A percentile compares a stretch with the other conserved stretches of the same genome.
phyloP scores from a whole-genome alignment of 345 rosid species.

The Gossypium herbaceum region DNA sequence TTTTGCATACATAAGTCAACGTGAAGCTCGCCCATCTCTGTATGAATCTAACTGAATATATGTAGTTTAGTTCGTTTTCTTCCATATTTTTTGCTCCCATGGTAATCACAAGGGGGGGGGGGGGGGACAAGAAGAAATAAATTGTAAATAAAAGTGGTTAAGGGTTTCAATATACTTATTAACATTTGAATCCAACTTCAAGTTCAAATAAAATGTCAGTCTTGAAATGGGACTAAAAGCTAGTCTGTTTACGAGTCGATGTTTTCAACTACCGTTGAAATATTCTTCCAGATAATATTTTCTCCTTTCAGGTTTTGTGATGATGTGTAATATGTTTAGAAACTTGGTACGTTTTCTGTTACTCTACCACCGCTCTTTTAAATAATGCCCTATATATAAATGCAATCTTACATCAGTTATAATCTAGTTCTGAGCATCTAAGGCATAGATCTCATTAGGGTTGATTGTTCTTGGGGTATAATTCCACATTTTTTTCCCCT shows the following conservation, averaged over 20 bases:
- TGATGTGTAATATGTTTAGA: neutral
- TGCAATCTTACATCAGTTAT: neutral
- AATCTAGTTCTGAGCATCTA: neutral
- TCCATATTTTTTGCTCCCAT: neutral
- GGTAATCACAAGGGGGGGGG: neutral
- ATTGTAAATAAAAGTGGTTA: neutral
- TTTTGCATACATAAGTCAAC: conserved; percentile 86
- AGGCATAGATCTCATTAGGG: neutral
- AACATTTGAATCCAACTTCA: neutral
- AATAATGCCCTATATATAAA: neutral
- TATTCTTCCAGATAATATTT: neutral
- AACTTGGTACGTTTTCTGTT: neutral
- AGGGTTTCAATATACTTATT: neutral
- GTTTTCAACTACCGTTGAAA: neutral
- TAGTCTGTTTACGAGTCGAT: neutral
- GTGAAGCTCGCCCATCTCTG: conserved; percentile 91
- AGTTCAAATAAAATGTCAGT: neutral
- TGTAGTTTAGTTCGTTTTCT: conserved; percentile 1
- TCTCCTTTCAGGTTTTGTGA: neutral
- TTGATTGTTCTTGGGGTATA: neutral
- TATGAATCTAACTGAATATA: conserved; percentile 33
- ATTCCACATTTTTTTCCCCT: neutral
- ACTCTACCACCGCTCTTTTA: neutral
- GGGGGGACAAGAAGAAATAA: neutral
- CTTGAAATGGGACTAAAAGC: neutral